Conservation (phyloP, 768 basidiomycete genomes). For the Guyanaporus albipodus region DNA sequence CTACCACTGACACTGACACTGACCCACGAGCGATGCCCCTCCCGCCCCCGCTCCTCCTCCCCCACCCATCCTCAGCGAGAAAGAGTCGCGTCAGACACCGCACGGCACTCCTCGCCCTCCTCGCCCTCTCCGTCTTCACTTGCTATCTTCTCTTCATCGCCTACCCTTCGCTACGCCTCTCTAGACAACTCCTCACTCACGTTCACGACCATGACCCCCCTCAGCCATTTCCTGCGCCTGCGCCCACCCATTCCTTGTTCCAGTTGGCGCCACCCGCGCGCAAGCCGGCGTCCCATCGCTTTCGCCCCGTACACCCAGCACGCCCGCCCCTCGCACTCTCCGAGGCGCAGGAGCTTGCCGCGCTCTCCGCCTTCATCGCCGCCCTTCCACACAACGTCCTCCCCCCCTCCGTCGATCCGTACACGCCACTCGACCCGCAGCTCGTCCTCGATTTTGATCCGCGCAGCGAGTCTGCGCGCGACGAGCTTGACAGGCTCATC, state of each 20-base stretch:
- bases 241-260: constrained; percentile 22
- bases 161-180: constrained; percentile 37
- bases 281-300: constrained; percentile 8
- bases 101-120: constrained; percentile 51
- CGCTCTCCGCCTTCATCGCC: constrained; percentile 68
- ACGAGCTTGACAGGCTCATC: constrained; percentile 58
- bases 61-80: constrained; percentile 12
- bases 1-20: neutral
- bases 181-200: constrained; percentile 32
- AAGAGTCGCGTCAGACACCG: constrained; percentile 46
- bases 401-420: constrained; percentile 60
- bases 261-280: constrained; percentile 15
- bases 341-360: constrained; percentile 63
- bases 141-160: constrained; percentile 55
- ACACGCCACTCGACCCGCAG: constrained; percentile 67
- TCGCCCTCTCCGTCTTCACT: constrained; percentile 47
- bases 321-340: constrained; percentile 46
- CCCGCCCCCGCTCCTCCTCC: constrained; percentile 32
- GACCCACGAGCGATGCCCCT: constrained; percentile 24
- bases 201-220: constrained; percentile 10
- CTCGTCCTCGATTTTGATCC: constrained; percentile 83
- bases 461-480: constrained; percentile 51
- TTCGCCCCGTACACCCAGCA: constrained; percentile 12
- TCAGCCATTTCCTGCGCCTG: constrained; percentile 28
- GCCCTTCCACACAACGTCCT: constrained; percentile 74